A percentile compares a stretch with the other conserved stretches of the same genome.
Evolutionary conservation across 305 asterid genomes (phyloP).

Genomic region (Fraxinus nigra): DNA sequence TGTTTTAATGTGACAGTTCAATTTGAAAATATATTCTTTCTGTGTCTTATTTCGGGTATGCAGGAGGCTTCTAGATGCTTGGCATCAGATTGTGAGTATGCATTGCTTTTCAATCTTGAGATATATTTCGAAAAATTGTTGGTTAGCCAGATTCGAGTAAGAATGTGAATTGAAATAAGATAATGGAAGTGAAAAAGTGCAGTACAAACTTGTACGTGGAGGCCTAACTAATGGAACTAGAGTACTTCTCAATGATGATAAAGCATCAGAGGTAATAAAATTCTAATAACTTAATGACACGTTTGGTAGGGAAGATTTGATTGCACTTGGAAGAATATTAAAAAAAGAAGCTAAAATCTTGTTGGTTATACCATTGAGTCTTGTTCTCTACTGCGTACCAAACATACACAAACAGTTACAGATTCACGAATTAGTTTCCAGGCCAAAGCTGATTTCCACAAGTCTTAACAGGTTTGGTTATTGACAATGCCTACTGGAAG

Average conservation of each 20-base stretch:
- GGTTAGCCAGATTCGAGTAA: not conserved
- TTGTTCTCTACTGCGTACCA: not conserved
- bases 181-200: constrained; percentile 38
- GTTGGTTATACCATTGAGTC: not conserved
- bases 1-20: not conserved
- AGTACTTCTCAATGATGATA: constrained; percentile 26
- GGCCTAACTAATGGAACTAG: constrained; percentile 35
- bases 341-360: not conserved
- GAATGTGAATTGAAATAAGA: constrained; percentile 24
- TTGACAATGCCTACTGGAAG: constrained; percentile 58
- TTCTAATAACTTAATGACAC: not conserved
- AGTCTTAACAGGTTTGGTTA: constrained; percentile 38
- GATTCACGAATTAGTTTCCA: not conserved
- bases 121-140: too few species aligned
- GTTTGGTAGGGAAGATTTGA: not conserved
- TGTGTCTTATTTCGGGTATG: not conserved
- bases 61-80: not conserved
- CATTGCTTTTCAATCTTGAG: not conserved
- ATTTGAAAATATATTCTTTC: not conserved
- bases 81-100: not conserved
- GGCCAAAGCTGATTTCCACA: constrained; percentile 3
- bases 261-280: constrained; percentile 37
- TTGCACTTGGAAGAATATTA: not conserved
- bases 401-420: not conserved
- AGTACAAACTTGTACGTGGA: constrained; percentile 51